These are phyloP conservation scores for Trichothecium roseum DNA, from an alignment of 2,329 filamentous ascomycete species.

Conservation along the genomic window DNA sequence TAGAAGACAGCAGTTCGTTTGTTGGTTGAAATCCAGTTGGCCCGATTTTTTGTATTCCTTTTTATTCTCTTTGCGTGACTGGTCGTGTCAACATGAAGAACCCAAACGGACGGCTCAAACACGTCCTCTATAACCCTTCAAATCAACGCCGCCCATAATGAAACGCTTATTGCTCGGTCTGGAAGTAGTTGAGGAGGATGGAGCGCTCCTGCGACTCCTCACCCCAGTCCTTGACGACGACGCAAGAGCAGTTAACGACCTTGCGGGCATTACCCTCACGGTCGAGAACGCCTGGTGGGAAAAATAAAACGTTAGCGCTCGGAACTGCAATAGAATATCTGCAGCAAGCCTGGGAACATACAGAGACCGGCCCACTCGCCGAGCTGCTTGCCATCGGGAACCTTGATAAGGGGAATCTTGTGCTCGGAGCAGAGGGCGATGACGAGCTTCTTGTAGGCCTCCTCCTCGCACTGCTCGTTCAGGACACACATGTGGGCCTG, in stretches of 20 bases:
- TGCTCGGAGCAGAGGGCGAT: slow-evolving; percentile 98
- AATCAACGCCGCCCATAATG: slow-evolving; percentile 17
- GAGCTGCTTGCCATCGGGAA: slow-evolving; percentile 98
- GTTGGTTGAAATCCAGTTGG: slow-evolving; percentile 5
- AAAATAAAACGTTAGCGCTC: slow-evolving; percentile 18
- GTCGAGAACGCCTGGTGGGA: slow-evolving; percentile 88
- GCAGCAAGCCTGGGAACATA: slow-evolving; percentile 45
- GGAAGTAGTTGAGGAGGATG: slow-evolving; percentile 99
- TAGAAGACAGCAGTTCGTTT: too few species aligned
- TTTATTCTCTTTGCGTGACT: slow-evolving; percentile 26
- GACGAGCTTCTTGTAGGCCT: slow-evolving; percentile 99
- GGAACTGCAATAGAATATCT: neutral
- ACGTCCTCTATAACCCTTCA: slow-evolving; percentile 20
- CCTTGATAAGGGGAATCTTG: slow-evolving; percentile 99
- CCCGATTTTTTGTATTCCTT: slow-evolving; percentile 23
- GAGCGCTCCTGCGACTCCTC: slow-evolving; percentile 99
- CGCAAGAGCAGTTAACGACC: slow-evolving; percentile 99
- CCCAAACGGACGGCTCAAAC: slow-evolving; percentile 24
- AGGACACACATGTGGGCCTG: slow-evolving; percentile 99
- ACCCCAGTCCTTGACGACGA: slow-evolving; percentile 99
- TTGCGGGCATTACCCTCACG: slow-evolving; percentile 99
- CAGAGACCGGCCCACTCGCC: slow-evolving; percentile 99
- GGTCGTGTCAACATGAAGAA: slow-evolving; percentile 27
- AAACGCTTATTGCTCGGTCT: slow-evolving; percentile 13
- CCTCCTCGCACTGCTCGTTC: slow-evolving; percentile 99